Evolutionary conservation across 2,329 filamentous ascomycete species (phyloP).

Genomic region (Emergomyces pasteurianus): DNA sequence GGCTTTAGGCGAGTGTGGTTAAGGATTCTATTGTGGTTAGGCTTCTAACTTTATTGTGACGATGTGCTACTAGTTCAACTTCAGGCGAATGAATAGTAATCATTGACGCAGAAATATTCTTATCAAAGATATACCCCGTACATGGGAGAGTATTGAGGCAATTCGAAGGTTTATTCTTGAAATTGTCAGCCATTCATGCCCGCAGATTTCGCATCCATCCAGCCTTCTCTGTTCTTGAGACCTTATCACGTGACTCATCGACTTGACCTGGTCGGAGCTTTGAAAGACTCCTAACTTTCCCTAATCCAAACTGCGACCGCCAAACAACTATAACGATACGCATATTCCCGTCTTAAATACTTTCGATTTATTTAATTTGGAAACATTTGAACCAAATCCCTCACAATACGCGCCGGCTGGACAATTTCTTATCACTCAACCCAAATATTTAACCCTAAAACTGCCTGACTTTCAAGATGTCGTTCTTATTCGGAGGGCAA

Average conservation of each 20-base stretch:
- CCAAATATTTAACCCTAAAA: neutral
- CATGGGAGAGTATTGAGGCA: neutral
- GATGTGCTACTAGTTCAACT: neutral
- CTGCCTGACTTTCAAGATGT: conserved; percentile 41
- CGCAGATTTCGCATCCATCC: too few relatives aligned
- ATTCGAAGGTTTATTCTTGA: too few relatives aligned
- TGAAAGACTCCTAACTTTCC: too few relatives aligned
- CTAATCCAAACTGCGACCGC: too few relatives aligned
- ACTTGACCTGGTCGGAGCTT: too few relatives aligned
- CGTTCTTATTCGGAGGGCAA: conserved; percentile 58
- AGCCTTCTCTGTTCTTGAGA: too few relatives aligned
- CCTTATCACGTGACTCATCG: too few relatives aligned
- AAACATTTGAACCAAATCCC: neutral
- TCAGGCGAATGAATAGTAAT: neutral
- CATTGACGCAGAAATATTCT: too few relatives aligned
- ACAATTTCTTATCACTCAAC: neutral
- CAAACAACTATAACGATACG: neutral
- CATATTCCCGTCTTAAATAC: neutral
- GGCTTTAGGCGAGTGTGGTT: neutral
- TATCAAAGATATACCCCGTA: neutral
- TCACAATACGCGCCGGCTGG: neutral
- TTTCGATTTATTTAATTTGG: neutral
- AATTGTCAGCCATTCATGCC: too few relatives aligned
- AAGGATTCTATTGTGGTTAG: neutral
- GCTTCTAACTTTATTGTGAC: neutral